Base-by-base conservation (phyloP, 1,139 yeast genomes). In the Nakaseomyces nivariensis region DNA sequence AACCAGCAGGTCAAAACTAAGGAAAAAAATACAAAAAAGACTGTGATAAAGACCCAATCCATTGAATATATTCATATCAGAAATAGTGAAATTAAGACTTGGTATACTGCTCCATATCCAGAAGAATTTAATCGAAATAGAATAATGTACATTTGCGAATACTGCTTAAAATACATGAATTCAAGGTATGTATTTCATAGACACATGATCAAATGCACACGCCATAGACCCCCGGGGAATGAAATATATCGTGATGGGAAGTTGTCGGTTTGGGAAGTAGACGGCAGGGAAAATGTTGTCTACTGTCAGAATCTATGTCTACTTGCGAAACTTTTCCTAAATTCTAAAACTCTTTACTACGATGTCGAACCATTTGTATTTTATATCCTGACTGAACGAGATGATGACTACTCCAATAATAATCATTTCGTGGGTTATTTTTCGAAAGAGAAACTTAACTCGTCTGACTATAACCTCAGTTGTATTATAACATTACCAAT, bases 281-380 rank as follows among this genome's bases (percentile, higher is more conserved):
- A 92, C 64, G 98, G 98, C 0, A 73, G 94, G 43, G 85, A 85
- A 56, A 82, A 85, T 58, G 82, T 85, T 29, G 72, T 75, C 58
- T 92, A 85, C 65, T 90, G 97, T 66, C 96, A 89, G 63, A 89
- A 88, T 63, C 69, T 92, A 50, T 92, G 98, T 69, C 72, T 92
- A 45, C 68, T 92, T 55, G 96, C 97, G 1, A 92, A 92, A 64
- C 71, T 90, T 52, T 92, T 90, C 60, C 73, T 92, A 47, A 89
- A 89, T 67, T 87, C 96, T 7, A 92, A 92, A 62, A 89, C 97
- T 0, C 71, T 92, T 47, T 89, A 89, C 62, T 89, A 89, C 63
- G 97, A 90, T 61, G 97, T 92, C 38, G 97, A 90, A 62, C 97
- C 97, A 1, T 92, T 92, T 60, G 76, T 86, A 62, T 92, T 92